Conservation (phyloP, 257 asterid species). For the Agastache rugosa region DNA sequence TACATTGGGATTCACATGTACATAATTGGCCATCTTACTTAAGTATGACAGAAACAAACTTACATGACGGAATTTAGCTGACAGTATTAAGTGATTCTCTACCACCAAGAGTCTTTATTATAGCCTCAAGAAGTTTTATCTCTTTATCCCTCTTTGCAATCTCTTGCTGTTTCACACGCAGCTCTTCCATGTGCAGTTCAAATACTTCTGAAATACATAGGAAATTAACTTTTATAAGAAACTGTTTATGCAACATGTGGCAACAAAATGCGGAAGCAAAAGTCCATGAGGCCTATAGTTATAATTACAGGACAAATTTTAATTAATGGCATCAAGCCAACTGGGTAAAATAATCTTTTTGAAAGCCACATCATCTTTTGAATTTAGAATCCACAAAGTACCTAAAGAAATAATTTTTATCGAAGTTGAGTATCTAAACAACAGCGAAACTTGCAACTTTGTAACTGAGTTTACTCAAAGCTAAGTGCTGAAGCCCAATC, state of each 20-base stretch:
- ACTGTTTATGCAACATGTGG: background rate
- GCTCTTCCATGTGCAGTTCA: conserved; percentile 93
- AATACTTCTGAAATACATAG: conserved; percentile 75
- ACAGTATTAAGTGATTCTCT: conserved; percentile 50
- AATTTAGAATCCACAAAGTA: background rate
- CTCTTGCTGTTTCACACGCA: conserved; percentile 89
- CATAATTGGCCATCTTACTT: conserved; percentile 20
- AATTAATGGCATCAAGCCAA: conserved; percentile 1
- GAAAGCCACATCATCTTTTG: conserved; percentile 12
- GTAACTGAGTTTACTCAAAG: background rate
- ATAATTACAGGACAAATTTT: background rate
- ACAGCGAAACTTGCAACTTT: background rate
- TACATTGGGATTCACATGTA: conserved; percentile 34
- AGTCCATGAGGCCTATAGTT: background rate
- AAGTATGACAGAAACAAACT: conserved; percentile 30
- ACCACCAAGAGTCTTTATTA: conserved; percentile 94
- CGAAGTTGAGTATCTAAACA: background rate
- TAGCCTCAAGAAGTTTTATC: conserved; percentile 93
- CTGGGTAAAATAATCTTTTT: background rate
- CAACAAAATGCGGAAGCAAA: background rate
- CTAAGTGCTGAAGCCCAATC: background rate
- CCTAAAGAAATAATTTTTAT: background rate
- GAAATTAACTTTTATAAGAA: background rate
- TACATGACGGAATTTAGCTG: conserved; percentile 39
- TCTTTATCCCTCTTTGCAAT: conserved; percentile 81